Base-by-base conservation (phyloP, 805 yeast genomes). In the Candida peoriensis region DNA sequence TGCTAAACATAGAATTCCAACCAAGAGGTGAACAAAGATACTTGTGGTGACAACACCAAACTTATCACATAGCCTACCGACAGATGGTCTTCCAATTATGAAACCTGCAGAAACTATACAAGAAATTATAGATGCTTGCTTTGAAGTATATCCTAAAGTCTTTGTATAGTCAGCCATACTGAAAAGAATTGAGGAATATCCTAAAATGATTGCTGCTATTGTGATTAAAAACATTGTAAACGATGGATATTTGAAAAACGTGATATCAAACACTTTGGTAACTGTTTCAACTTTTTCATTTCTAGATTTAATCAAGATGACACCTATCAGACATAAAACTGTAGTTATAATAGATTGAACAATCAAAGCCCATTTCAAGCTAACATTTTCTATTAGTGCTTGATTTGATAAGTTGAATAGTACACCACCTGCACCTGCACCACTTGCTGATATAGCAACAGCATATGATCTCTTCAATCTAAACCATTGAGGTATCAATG, bases 401-500 rank as follows among this genome's bases (percentile, higher is more conserved):
- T 63, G 61, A 32, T 58, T 53, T 2, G 61, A 55, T 17, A 65
- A 39, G 28, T 61, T 58, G 49, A 66, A 69, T 18, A 68, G 32
- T 8, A 65, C 55, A 30, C 74, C 74, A 17, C 74, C 74, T 8
- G 55, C 39, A 21, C 74, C 73, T 4, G 65, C 54, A 1, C 72
- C 73, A 4, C 58, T 45, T 14, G 63, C 56, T 6, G 58, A 57
- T 4, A 66, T 37, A 10, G 70, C 66, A 28, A 54, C 48, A 1
- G 71, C 69, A 6, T 61, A 55, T 1, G 80, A 76, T 44, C 88
- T 64, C 41, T 63, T 76, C 43, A 72, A 75, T 27, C 73, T 57
- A 55, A 82, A 82, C 81, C 83, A 81, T 37, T 78, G 87, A 0
- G 87, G 85, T 23, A 82, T 44, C 6, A 81, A 53, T 3, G 76